Conservation (phyloP, 768 basidiomycete species). For the Phaffia tasmanica region DNA sequence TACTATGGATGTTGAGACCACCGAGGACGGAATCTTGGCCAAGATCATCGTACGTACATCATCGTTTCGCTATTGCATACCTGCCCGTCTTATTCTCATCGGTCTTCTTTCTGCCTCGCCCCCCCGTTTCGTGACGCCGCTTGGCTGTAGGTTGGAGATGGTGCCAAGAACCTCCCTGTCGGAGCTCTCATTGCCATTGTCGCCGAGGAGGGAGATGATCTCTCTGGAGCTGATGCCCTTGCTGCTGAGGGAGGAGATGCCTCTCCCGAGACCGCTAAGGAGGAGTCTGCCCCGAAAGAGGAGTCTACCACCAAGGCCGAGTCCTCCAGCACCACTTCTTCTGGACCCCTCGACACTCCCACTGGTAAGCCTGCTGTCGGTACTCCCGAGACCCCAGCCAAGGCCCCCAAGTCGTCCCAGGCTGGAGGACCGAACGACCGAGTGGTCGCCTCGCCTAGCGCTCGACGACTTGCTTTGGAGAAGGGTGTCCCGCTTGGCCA, state of each 20-base stretch:
- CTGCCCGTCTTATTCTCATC: background rate
- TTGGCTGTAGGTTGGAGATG: constrained; percentile 55
- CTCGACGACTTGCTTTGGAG: constrained; percentile 93
- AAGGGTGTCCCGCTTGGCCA: constrained; percentile 79
- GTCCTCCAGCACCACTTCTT: constrained; percentile 14
- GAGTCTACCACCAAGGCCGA: constrained; percentile 37
- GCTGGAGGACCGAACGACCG: constrained; percentile 27
- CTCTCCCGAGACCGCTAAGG: constrained; percentile 12
- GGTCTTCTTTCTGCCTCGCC: constrained; percentile 13
- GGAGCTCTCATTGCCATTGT: constrained; percentile 82
- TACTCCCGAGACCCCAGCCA: constrained; percentile 21
- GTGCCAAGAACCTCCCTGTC: constrained; percentile 74
- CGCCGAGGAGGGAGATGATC: constrained; percentile 89
- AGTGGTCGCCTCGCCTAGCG: constrained; percentile 84
- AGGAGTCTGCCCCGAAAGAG: constrained; percentile 38
- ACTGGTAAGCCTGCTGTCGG: constrained; percentile 13
- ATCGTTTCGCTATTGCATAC: background rate
- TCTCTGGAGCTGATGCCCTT: constrained; percentile 66
- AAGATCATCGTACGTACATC: constrained; percentile 75
- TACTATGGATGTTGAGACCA: constrained; percentile 91
- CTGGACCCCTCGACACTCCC: constrained; percentile 24
- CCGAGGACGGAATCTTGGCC: constrained; percentile 83
- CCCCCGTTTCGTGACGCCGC: background rate
- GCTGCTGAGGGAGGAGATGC: constrained; percentile 49
- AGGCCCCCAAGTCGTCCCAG: constrained; percentile 31